These are phyloP conservation scores for Xylaria palmicola DNA, from an alignment of 495 filamentous ascomycete species.

Conservation along the genomic window DNA sequence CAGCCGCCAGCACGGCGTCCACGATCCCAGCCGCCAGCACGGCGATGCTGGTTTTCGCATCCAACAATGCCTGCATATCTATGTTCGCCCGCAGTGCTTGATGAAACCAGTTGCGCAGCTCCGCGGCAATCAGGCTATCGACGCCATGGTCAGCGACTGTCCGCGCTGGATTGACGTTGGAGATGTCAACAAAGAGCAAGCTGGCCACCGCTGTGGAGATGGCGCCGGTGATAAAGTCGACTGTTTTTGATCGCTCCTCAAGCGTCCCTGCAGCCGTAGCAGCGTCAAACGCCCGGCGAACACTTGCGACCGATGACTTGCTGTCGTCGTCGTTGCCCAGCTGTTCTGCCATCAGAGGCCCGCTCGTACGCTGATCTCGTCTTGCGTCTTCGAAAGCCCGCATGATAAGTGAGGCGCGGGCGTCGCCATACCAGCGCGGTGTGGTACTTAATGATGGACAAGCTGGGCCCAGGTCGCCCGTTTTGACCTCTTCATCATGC, in stretches of 20 bases:
- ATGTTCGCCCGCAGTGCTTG: conserved; percentile 20
- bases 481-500: conserved; percentile 19
- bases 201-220: conserved; percentile 19
- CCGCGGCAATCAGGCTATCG: conserved; percentile 36
- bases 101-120: conserved; percentile 37
- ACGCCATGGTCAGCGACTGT: conserved; percentile 30
- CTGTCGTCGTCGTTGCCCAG: background rate
- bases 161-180: conserved; percentile 20
- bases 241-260: background rate
- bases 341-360: conserved; percentile 1
- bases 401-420: conserved; percentile 23
- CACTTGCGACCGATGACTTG: background rate
- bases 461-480: background rate
- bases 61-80: conserved; percentile 24
- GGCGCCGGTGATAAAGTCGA: conserved; percentile 16
- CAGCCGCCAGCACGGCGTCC: background rate
- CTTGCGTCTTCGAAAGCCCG: conserved; percentile 17
- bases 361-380: background rate
- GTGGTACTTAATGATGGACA: conserved; percentile 1
- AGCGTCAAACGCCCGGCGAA: background rate
- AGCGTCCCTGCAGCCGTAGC: background rate
- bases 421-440: conserved; percentile 28
- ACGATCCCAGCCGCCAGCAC: conserved; percentile 5
- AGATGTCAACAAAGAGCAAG: conserved; percentile 24
- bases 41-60: conserved; percentile 9